A percentile compares a stretch with the other conserved stretches of the same genome.
Conservation (phyloP, 495 filamentous ascomycete species). For the Jackrogersella minutella region DNA sequence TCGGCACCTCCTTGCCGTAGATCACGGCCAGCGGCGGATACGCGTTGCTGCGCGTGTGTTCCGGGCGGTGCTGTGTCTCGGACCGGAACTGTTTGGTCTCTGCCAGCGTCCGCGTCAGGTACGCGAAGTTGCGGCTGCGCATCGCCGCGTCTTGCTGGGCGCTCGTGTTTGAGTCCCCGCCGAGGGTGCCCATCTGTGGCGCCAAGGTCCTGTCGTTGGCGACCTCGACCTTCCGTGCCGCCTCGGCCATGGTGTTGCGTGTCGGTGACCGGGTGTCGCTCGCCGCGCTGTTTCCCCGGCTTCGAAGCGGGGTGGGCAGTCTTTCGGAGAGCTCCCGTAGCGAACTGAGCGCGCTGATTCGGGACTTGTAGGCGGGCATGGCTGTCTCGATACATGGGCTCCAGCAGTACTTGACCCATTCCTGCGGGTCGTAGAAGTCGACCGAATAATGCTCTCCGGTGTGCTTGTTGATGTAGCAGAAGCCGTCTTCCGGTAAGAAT, state of each 20-base stretch:
- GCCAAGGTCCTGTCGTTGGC: slow-evolving; percentile 56
- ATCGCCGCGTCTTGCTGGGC: slow-evolving; percentile 49
- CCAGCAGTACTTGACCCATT: slow-evolving; percentile 80
- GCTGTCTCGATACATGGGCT: slow-evolving; percentile 78
- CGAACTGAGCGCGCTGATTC: slow-evolving; percentile 45
- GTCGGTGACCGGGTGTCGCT: slow-evolving; percentile 39
- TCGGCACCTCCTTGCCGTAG: slow-evolving; percentile 87
- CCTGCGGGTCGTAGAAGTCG: slow-evolving; percentile 82
- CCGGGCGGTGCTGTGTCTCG: slow-evolving; percentile 68
- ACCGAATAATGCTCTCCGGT: slow-evolving; percentile 83
- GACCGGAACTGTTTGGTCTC: slow-evolving; percentile 76
- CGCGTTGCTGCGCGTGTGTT: slow-evolving; percentile 66
- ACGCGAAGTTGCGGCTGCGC: slow-evolving; percentile 60
- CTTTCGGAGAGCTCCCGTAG: slow-evolving; percentile 51
- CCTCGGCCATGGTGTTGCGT: slow-evolving; percentile 39
- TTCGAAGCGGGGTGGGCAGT: slow-evolving; percentile 41
- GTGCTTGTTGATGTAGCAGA: slow-evolving; percentile 84
- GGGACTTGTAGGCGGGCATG: slow-evolving; percentile 57
- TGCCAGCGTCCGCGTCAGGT: slow-evolving; percentile 79
- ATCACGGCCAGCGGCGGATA: slow-evolving; percentile 89
- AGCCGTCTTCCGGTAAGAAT: slow-evolving; percentile 86
- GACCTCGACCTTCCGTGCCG: slow-evolving; percentile 38
- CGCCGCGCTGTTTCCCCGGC: slow-evolving; percentile 41
- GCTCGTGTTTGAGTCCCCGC: slow-evolving; percentile 45
- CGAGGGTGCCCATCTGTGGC: slow-evolving; percentile 57